Percentiles rank a stretch among this genome's conserved stretches.
phyloP scores from a whole-genome alignment of 306 rosid species.

The Ammopiptanthus mongolicus region DNA sequence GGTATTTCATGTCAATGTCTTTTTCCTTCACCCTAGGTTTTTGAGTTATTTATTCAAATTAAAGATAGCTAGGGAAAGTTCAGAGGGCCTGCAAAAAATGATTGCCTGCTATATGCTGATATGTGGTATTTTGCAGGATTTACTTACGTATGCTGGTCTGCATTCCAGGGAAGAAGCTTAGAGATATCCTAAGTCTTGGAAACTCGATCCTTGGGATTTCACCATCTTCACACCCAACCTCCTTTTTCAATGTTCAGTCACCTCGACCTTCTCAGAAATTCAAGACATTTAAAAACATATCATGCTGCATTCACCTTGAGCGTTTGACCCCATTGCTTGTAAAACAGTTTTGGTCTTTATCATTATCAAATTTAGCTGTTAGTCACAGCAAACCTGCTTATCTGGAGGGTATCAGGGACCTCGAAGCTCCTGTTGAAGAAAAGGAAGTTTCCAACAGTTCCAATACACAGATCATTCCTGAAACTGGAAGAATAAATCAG shows the following conservation, averaged over 20 bases:
- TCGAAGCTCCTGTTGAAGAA: conserved; percentile 58
- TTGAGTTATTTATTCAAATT: not conserved
- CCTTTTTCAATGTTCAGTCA: conserved; percentile 68
- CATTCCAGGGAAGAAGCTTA: conserved; percentile 87
- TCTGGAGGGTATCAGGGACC: conserved; percentile 56
- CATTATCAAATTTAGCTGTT: conserved; percentile 60
- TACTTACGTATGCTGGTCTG: conserved; percentile 88
- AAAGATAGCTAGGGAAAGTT: not conserved
- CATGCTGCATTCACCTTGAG: conserved; percentile 75
- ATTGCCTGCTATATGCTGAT: conserved; percentile 16
- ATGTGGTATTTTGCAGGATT: conserved; percentile 54
- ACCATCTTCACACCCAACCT: conserved; percentile 58
- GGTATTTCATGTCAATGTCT: conserved; percentile 40
- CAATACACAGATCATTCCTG: conserved; percentile 28
- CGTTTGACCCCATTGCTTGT: conserved; percentile 64
- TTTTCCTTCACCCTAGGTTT: conserved; percentile 2
- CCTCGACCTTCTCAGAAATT: conserved; percentile 62
- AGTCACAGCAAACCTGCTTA: conserved; percentile 44
- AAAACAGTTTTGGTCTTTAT: conserved; percentile 90
- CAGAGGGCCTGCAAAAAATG: not conserved
- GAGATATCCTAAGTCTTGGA: conserved; percentile 71
- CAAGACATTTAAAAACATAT: conserved; percentile 52
- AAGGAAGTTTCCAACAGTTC: conserved; percentile 41
- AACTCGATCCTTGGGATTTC: conserved; percentile 63
- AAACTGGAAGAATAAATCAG: conserved; percentile 42